These are phyloP conservation scores for Solanum tarijense DNA, from an alignment of 257 asterid species.

Conservation along the genomic window DNA sequence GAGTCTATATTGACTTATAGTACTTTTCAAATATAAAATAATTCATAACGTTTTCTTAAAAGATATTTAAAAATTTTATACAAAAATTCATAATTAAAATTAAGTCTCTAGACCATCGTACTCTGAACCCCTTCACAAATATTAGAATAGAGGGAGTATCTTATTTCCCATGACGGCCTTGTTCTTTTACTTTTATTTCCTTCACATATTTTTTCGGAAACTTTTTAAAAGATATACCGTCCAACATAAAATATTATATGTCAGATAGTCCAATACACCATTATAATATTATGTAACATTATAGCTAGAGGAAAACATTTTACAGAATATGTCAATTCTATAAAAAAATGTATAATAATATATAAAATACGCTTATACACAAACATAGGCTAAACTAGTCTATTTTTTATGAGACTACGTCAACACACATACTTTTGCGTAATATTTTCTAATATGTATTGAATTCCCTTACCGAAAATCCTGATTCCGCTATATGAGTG, in stretches of 20 bases:
- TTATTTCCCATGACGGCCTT: neutral
- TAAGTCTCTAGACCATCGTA: neutral
- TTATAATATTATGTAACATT: neutral
- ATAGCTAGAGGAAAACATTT: neutral
- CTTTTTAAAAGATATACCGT: accelerated
- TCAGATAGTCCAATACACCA: neutral
- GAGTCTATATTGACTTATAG: neutral
- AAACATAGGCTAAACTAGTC: neutral
- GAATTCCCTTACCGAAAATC: neutral
- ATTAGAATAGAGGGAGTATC: neutral
- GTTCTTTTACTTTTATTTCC: neutral
- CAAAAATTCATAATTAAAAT: neutral
- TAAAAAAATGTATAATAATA: neutral
- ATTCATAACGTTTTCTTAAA: neutral
- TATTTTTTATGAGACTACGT: neutral
- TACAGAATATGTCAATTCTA: neutral
- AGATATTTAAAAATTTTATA: neutral
- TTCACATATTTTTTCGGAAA: neutral
- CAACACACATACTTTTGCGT: neutral
- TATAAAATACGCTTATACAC: neutral
- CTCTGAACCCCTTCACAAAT: neutral
- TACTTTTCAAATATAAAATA: neutral
- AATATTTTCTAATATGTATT: neutral
- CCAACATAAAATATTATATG: neutral
- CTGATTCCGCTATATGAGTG: neutral